A percentile compares a stretch with the other conserved stretches of the same genome.
Evolutionary conservation across 192 early-diverging fungal genomes (phyloP).

Genomic region (Geranomyces michiganensis): DNA sequence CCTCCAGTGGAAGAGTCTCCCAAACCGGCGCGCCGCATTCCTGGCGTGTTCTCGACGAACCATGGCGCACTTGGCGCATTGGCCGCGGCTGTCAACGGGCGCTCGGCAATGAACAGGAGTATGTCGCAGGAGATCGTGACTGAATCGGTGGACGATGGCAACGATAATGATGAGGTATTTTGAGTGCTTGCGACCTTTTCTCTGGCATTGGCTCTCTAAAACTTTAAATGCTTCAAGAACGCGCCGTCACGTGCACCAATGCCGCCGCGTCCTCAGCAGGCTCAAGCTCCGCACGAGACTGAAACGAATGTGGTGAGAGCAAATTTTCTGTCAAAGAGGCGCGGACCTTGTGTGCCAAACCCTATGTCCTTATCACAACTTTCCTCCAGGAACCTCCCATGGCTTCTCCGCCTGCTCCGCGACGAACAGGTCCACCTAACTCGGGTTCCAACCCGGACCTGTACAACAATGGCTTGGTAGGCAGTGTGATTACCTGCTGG

Average conservation of each 20-base stretch:
- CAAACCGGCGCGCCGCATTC: conserved; percentile 37
- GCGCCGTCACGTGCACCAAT: not conserved
- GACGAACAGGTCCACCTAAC: conserved; percentile 3
- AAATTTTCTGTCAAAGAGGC: not conserved
- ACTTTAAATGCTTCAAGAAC: not conserved
- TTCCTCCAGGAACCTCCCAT: conserved; percentile 13
- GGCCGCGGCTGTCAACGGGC: conserved; percentile 43
- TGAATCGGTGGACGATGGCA: not conserved
- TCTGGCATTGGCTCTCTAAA: too few relatives aligned
- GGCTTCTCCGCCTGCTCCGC: conserved; percentile 4
- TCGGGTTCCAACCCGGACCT: conserved; percentile 20
- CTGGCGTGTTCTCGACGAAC: conserved; percentile 43
- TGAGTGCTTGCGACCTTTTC: too few relatives aligned
- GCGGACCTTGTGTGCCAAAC: too few relatives aligned
- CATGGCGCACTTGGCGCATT: conserved; percentile 50
- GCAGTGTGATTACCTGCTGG: not conserved
- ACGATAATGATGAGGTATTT: not conserved
- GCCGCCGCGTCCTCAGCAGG: not conserved
- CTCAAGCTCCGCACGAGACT: not conserved
- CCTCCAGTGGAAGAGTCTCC: conserved; percentile 16
- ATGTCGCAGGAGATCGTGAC: conserved; percentile 7
- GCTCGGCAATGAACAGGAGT: not conserved
- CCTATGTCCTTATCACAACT: too few relatives aligned
- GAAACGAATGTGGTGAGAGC: not conserved
- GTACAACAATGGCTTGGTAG: conserved; percentile 21